Percentiles rank a stretch among this genome's conserved stretches.
phyloP scores from a whole-genome alignment of 1,139 yeast genomes.

The Kluyveromyces marxianus region DNA sequence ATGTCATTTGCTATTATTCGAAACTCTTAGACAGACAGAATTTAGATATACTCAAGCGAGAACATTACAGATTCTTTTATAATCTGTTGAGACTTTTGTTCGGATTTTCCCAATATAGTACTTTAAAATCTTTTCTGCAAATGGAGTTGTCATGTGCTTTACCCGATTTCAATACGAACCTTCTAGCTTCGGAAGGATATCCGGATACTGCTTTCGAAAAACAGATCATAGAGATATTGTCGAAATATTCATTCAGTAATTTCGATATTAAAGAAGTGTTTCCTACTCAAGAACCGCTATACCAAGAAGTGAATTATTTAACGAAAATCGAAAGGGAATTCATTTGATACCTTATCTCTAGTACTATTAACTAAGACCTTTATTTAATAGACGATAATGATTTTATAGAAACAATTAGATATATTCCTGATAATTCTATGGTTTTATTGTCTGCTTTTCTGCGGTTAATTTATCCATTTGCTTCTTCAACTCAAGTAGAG shows the following conservation, averaged over 20 bases:
- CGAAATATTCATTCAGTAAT: background rate
- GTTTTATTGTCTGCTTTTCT: slow-evolving; percentile 40
- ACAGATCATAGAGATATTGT: background rate
- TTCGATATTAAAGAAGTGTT: background rate
- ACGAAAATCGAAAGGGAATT: background rate
- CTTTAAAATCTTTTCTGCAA: slow-evolving; percentile 1
- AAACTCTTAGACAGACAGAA: background rate
- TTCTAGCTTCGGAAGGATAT: background rate
- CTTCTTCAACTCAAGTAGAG: slow-evolving; percentile 74
- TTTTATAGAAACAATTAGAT: no score
- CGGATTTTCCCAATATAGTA: slow-evolving; percentile 14
- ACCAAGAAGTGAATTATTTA: background rate
- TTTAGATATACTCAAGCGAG: background rate
- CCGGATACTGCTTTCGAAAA: background rate
- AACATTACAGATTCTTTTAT: slow-evolving; percentile 3
- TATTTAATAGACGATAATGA: no score
- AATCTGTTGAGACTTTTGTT: slow-evolving; percentile 11
- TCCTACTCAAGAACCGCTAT: background rate
- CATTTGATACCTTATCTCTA: background rate
- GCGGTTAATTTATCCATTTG: slow-evolving; percentile 84
- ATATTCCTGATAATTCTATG: background rate
- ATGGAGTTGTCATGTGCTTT: background rate
- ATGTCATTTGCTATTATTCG: background rate
- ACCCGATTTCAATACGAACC: background rate
- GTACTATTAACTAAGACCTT: no score